Base-by-base conservation (phyloP, 768 basidiomycete genomes). In the Xerocomellus amylosporus region DNA sequence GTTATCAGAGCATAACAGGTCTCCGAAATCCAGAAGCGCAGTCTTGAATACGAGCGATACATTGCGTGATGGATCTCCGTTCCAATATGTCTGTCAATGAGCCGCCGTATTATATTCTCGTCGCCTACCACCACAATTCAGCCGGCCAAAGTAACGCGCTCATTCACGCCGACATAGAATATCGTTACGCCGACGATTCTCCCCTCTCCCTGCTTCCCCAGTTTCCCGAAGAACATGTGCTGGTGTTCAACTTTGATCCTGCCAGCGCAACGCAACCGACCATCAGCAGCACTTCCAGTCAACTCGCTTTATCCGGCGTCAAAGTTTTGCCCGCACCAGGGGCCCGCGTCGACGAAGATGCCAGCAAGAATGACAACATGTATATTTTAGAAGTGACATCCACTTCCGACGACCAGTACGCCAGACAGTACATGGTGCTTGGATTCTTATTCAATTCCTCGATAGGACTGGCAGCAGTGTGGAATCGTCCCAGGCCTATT, bases 101-200 rank as follows among this genome's bases (percentile, higher is more conserved):
- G 30, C 77, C 75, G 5, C 90, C 90, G 19, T 83, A 78, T 71
- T 92, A 88, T 61, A 68, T 92, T 37, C 79, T 93, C 51, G 73
- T 86, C 50, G 82, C 87, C 2, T 83, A 84, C 58, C 69, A 70
- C 20, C 55, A 66, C 45, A 71, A 74, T 30, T 64, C 67, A 46
- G 47, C 77, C 20, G 66, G 77, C 3, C 71, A 73, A 12, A 76
- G 75, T 28, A 73, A 57, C 2, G 58, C 55, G 31, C 62, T 75
- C 44, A 72, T 78, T 12, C 90, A 93, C 64, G 87, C 88, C 5
- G 72, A 75, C 40, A 84, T 93, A 17, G 86, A 92, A 61, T 92
- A 92, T 66, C 87, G 89, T 62, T 93, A 89, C 64, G 79, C 82
- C 19, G 89, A 93, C 61, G 91, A 93, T 64, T 78, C 85, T 0